Evolutionary conservation across 257 asterid genomes (phyloP).

Genomic region (Solanum ahanhuiri): DNA sequence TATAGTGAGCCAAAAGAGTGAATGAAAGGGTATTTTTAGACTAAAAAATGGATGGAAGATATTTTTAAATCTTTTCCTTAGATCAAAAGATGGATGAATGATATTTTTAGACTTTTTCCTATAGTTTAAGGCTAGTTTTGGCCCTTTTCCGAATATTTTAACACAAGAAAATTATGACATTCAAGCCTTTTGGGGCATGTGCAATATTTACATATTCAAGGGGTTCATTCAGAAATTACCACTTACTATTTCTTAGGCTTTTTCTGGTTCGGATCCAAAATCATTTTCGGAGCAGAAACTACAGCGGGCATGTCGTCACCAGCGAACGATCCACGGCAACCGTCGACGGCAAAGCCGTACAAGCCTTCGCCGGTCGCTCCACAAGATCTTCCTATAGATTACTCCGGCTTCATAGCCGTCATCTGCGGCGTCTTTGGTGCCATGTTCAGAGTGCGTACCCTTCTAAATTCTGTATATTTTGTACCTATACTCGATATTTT

Average conservation of each 20-base stretch:
- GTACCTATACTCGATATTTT: background rate
- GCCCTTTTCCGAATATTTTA: no score
- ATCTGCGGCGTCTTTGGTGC: conserved; percentile 78
- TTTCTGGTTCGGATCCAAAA: background rate
- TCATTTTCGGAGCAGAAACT: background rate
- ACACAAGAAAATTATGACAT: no score
- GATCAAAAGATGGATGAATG: no score
- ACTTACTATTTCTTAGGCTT: background rate
- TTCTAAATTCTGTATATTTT: background rate
- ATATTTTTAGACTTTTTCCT: no score
- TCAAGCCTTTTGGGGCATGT: no score
- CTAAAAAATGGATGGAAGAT: no score
- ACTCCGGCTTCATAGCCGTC: conserved; percentile 80
- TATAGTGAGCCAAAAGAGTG: no score
- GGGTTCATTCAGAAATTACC: background rate
- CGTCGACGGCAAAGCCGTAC: background rate
- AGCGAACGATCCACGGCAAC: background rate
- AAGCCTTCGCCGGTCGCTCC: conserved; percentile 18
- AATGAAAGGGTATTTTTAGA: no score
- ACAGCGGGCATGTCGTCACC: background rate
- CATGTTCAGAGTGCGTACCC: conserved; percentile 28
- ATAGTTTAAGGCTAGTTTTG: no score
- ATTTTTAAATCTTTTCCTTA: no score
- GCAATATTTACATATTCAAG: no score
- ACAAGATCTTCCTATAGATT: conserved; percentile 70